phyloP scores from a whole-genome alignment of 2,329 filamentous ascomycete genomes.

The Exophiala sp. region DNA sequence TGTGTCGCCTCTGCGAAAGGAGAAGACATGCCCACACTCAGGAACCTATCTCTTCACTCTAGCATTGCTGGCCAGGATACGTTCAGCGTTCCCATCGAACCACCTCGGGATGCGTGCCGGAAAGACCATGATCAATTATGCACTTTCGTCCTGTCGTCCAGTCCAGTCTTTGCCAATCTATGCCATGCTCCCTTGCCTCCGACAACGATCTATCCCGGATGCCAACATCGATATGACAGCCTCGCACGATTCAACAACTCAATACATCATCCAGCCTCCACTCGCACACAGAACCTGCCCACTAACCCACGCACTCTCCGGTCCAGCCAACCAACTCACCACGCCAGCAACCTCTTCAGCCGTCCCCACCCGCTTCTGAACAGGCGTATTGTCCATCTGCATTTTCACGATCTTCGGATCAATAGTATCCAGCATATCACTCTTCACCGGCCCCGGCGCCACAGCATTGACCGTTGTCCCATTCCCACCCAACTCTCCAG shows the following conservation, averaged over 20 bases:
- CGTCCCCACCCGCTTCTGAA: conserved; percentile 51
- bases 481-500: conserved; percentile 54
- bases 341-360: conserved; percentile 55
- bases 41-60: no score
- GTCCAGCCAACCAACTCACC: conserved; percentile 54
- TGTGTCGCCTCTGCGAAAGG: no score
- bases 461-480: conserved; percentile 62
- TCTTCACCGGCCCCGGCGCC: conserved; percentile 57
- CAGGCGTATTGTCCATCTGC: conserved; percentile 51
- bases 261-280: conserved; percentile 43
- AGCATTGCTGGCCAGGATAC: no score
- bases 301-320: conserved; percentile 49
- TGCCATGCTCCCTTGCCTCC: no score
- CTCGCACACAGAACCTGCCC: conserved; percentile 57
- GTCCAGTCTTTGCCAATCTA: no score
- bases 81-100: no score
- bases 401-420: conserved; percentile 48
- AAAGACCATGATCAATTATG: no score
- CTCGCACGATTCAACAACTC: not conserved
- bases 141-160: no score
- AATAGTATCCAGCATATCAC: conserved; percentile 56
- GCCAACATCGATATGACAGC: not conserved
- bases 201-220: no score
- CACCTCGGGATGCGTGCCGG: no score
- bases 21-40: no score